Evolutionary conservation across 164 flowering plant genomes (phyloP).

Genomic region (Magnolia kwangsiensis): DNA sequence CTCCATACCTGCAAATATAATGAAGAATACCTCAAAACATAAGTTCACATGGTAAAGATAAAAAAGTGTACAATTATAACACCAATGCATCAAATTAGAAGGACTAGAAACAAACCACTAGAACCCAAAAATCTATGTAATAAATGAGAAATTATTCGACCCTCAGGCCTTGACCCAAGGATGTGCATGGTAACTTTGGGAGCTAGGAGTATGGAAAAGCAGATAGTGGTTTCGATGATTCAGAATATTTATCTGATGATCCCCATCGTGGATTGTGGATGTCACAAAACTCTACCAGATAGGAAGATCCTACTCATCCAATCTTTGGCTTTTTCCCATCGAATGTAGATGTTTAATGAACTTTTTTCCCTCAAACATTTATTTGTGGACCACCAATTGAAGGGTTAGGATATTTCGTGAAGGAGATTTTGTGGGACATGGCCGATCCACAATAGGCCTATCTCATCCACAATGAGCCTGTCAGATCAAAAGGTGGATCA

Average conservation of each 20-base stretch:
- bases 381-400: too few species aligned
- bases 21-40: background rate
- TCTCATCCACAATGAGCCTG: too few species aligned
- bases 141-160: too few species aligned
- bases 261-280: background rate
- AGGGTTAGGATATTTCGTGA: background rate
- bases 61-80: too few species aligned
- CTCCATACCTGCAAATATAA: slow-evolving; percentile 26
- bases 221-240: background rate
- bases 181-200: background rate
- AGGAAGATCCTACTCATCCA: background rate
- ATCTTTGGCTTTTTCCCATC: background rate
- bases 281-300: background rate
- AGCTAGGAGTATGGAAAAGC: background rate
- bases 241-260: background rate
- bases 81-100: too few species aligned
- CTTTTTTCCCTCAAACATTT: too few species aligned
- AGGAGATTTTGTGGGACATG: too few species aligned
- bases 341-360: background rate
- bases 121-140: too few species aligned
- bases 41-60: too few species aligned
- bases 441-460: too few species aligned
- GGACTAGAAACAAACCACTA: too few species aligned
- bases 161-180: background rate
- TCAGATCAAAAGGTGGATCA: too few species aligned